Evolutionary conservation across 768 basidiomycete species (phyloP), one percentile per base, ranked within the genome.

Genomic region (Nidularia pulvinata): DNA sequence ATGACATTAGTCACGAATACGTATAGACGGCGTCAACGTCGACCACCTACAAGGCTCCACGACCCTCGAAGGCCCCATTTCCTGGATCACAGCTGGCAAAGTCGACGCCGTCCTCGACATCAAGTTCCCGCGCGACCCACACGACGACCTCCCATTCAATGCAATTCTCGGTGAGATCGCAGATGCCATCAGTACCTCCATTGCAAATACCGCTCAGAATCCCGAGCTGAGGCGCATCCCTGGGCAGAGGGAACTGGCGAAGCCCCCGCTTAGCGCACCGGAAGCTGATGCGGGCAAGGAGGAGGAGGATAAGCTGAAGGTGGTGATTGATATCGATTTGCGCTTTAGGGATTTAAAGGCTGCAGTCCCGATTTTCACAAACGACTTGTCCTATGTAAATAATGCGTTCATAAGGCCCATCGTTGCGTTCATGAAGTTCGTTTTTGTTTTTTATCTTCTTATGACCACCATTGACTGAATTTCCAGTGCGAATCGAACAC

Each of bases 41-140:
- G 97, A 99, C 71, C 97, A 99, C 66, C 74, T 97, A 50, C 92
- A 97, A 70, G 84, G 87, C 49, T 85, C 89, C 34, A 85, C 88
- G 4, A 91, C 89, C 2, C 79, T 80, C 51, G 91, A 88, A 57
- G 92, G 94, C 6, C 95, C 95, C 10, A 88, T 98, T 55, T 95
- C 94, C 1, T 99, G 97, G 97, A 94, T 99, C 55, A 95, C 91
- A 0, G 92, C 95, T 0, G 97, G 97, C 43, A 97, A 96, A 69
- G 81, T 97, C 30, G 97, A 99, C 64, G 92, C 94, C 7, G 97
- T 99, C 5, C 81, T 98, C 22, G 97, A 99, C 70, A 95, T 99
- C 72, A 94, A 95, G 64, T 98, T 99, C 69, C 95, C 97, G 22
- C 85, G 85, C 14, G 87, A 93, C 60, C 84, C 84, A 7, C 66